These are phyloP conservation scores for Eucalyptus curtisii DNA, from an alignment of 345 rosid species.

Conservation along the genomic window DNA sequence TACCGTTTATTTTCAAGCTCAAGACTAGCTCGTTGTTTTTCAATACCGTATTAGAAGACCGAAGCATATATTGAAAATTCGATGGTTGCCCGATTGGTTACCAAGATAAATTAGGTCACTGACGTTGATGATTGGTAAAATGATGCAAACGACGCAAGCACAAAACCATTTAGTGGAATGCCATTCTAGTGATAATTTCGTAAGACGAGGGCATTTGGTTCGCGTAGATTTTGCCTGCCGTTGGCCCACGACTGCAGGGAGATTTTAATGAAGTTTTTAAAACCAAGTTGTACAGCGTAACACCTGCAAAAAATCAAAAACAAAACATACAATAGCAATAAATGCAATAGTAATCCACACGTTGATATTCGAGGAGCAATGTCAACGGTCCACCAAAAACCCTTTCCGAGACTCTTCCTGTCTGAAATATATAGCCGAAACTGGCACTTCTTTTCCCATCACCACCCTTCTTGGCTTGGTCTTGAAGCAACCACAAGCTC, in stretches of 20 bases:
- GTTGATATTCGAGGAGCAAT: not conserved
- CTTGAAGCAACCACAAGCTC: not conserved
- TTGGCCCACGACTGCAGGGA: not conserved
- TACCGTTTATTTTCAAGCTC: not conserved
- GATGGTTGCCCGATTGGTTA: not conserved
- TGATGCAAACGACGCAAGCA: not conserved
- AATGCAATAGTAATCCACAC: not conserved
- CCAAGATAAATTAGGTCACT: not conserved
- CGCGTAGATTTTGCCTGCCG: not conserved
- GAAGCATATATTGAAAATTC: not conserved
- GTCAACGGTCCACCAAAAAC: not conserved
- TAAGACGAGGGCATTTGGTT: not conserved
- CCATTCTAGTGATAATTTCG: not conserved
- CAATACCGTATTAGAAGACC: not conserved
- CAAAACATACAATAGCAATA: not conserved
- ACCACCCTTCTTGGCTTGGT: not conserved
- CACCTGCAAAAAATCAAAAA: not conserved
- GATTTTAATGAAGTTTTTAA: not conserved
- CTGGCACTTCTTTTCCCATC: not conserved
- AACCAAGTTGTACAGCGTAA: not conserved
- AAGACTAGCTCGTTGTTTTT: not conserved
- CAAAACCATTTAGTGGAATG: not conserved
- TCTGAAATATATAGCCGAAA: not conserved
- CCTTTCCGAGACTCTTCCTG: not conserved
- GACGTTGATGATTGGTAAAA: not conserved